A percentile compares a stretch with the other conserved stretches of the same genome.
phyloP scores from a whole-genome alignment of 2,329 filamentous ascomycete genomes.

The Beauveria pseudobassiana region DNA sequence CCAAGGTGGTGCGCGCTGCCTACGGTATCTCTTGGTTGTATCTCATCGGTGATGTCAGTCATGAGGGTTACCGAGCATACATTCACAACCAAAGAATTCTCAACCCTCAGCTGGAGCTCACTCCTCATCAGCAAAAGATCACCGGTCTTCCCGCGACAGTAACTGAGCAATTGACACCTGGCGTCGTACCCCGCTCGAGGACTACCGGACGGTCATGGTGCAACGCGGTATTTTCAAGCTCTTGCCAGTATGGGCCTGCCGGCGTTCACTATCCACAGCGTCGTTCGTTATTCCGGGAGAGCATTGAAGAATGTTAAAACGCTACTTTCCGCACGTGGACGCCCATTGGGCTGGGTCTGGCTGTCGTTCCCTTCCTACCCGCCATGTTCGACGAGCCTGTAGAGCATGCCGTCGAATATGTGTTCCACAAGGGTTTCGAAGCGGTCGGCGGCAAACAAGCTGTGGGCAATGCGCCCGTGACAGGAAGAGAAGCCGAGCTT shows the following conservation, averaged over 20 bases:
- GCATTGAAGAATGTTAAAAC: conserved; percentile 82
- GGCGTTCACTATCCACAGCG: conserved; percentile 86
- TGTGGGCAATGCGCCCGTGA: conserved; percentile 47
- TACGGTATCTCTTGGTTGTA: conserved; percentile 94
- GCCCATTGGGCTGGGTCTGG: conserved; percentile 76
- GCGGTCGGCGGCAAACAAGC: conserved; percentile 56
- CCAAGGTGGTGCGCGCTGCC: conserved; percentile 68
- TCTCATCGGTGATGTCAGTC: conserved; percentile 77
- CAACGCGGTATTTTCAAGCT: conserved; percentile 87
- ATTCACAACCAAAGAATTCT: conserved; percentile 71
- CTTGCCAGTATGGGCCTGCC: conserved; percentile 90
- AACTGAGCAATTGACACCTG: conserved; percentile 26
- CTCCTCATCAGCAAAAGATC: conserved; percentile 39
- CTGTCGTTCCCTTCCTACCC: conserved; percentile 76
- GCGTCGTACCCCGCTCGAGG: conserved; percentile 65
- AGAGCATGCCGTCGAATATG: conserved; percentile 83
- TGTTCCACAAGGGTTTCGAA: conserved; percentile 77
- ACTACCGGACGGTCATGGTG: conserved; percentile 85
- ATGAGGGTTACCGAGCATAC: conserved; percentile 95
- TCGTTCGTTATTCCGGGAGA: conserved; percentile 80
- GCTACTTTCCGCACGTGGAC: conserved; percentile 71
- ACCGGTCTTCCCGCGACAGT: conserved; percentile 35
- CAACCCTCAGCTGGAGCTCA: conserved; percentile 57
- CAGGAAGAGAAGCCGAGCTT: conserved; percentile 39
- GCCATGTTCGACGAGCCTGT: conserved; percentile 86